Conservation (phyloP, 1,139 yeast species). For the Debaryomyces robertsiae region DNA sequence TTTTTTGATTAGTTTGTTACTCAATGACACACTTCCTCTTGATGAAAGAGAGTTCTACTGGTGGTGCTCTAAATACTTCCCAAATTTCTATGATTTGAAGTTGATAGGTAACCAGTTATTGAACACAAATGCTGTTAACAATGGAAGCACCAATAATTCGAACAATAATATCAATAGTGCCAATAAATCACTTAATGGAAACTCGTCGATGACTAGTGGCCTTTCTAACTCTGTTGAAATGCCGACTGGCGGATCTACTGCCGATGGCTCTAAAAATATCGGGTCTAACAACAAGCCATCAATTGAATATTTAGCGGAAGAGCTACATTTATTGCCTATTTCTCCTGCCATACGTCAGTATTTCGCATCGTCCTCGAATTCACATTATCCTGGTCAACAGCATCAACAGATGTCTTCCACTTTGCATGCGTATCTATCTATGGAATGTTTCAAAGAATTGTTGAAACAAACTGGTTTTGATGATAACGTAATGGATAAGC, state of each 20-base stretch:
- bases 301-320: slow-evolving; percentile 57
- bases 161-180: not conserved
- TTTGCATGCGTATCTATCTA: slow-evolving; percentile 55
- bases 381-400: slow-evolving; percentile 34
- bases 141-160: slow-evolving; percentile 7
- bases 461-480: slow-evolving; percentile 46
- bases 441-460: slow-evolving; percentile 60
- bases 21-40: slow-evolving; percentile 76
- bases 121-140: slow-evolving; percentile 23
- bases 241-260: slow-evolving; percentile 18
- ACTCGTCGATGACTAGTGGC: slow-evolving; percentile 3
- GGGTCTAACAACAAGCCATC: slow-evolving; percentile 41
- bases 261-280: slow-evolving; percentile 13
- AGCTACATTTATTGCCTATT: slow-evolving; percentile 54
- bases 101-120: slow-evolving; percentile 63
- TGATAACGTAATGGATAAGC: slow-evolving; percentile 38
- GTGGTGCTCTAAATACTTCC: slow-evolving; percentile 75
- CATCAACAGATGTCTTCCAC: slow-evolving; percentile 50
- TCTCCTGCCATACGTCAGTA: slow-evolving; percentile 53
- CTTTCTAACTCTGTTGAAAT: slow-evolving; percentile 16
- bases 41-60: slow-evolving; percentile 78
- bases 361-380: slow-evolving; percentile 39
- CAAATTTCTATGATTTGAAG: slow-evolving; percentile 83
- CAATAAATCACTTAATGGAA: slow-evolving; percentile 2
- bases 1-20: slow-evolving; percentile 74